Percentiles rank a stretch among this genome's conserved stretches.
phyloP scores from a whole-genome alignment of 139 green algal species.

The Diplosphaera chodatii region DNA sequence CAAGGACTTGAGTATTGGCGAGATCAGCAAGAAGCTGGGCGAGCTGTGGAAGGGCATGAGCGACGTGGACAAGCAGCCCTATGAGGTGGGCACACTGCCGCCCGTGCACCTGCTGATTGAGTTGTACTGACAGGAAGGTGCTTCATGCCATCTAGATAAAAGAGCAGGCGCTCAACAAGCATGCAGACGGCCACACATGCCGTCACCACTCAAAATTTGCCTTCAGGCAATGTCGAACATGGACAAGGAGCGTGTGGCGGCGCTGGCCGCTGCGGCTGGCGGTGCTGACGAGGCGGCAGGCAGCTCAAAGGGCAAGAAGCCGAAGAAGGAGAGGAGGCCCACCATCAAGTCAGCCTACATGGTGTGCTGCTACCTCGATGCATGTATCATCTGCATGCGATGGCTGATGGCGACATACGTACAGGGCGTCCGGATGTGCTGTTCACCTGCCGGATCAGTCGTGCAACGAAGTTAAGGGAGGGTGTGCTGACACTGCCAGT shows the following conservation, averaged over 20 bases:
- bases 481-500: too few species aligned
- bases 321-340: slow-evolving; percentile 2
- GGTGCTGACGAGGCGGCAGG: neutral
- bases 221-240: slow-evolving; percentile 2
- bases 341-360: slow-evolving; percentile 14
- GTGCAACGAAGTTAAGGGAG: too few species aligned
- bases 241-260: slow-evolving; percentile 12
- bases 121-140: too few species aligned
- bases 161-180: too few species aligned
- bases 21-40: slow-evolving; percentile 20
- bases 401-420: too few species aligned
- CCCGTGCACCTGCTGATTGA: neutral
- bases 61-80: slow-evolving; percentile 18
- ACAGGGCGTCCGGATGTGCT: too few species aligned
- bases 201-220: neutral
- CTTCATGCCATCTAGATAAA: too few species aligned
- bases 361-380: neutral
- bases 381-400: too few species aligned
- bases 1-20: slow-evolving; percentile 11
- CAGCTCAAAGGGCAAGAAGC: slow-evolving; percentile 1
- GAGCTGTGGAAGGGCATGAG: slow-evolving; percentile 13
- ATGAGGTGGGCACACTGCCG: neutral
- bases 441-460: too few species aligned
- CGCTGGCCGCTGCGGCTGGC: slow-evolving; percentile 1
- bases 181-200: neutral